Evolutionary conservation across 1,139 yeast species (phyloP), one percentile per base, ranked within the genome.

Genomic region (Yamadazyma triangularis): DNA sequence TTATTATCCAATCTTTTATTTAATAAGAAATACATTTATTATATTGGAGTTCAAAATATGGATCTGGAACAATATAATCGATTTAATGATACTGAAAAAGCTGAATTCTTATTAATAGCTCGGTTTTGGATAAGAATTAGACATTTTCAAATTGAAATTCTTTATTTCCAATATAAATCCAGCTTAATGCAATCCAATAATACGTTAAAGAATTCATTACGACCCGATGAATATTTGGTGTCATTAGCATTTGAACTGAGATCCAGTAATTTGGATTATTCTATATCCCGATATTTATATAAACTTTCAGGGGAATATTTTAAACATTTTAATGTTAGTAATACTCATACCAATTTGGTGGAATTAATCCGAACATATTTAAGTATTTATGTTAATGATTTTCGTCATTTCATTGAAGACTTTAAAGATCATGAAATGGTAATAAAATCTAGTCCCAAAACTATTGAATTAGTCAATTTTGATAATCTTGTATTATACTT

Each of bases 121-220:
- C 45, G 47, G 22, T 53, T 47, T 31, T 60, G 66, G 66, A 44
- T 56, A 10, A 55, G 58, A 34, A 33, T 60, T 10, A 42, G 65
- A 25, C 32, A 58, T 16, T 41, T 54, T 12, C 66, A 59, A 35
- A 35, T 59, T 13, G 63, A 56, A 19, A 47, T 44, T 15, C 45
- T 58, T 8, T 58, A 56, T 36, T 58, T 60, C 41, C 66, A 57
- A 36, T 50, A 45, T 29, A 56, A 55, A 33, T 63, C 64, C 1
- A 48, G 58, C 10, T 43, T 58, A 11, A 37, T 59, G 26, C 45
- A 54, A n/a, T 52, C 60, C n/a, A 46, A 50, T 23, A 30, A 30
- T 11, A 53, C 51, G 30, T 46, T 57, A 27, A 54, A 49, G 28
- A 47, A 48, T 30, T 44, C 63, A 1, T 38, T 57, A 15, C 46